Evolutionary conservation across 225 moss, liverwort and hornwort species (phyloP).

Genomic region (Antitrichia curtipendula): DNA sequence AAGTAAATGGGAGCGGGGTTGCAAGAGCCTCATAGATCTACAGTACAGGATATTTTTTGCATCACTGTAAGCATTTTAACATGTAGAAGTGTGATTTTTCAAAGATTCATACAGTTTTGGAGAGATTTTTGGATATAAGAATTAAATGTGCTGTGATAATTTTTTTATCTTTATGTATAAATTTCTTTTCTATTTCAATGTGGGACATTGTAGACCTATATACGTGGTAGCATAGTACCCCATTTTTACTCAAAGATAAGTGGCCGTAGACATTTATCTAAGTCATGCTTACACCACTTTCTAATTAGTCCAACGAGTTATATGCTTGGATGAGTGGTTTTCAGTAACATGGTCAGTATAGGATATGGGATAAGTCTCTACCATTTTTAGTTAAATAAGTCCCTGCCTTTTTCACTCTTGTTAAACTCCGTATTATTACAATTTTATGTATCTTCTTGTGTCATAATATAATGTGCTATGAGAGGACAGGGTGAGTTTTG

Average conservation of each 20-base stretch:
- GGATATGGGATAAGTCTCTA: not conserved
- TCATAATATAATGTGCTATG: not conserved
- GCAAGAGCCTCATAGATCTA: not conserved
- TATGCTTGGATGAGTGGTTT: not conserved
- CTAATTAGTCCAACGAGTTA: not conserved
- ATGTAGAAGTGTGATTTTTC: not conserved
- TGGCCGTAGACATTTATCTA: not conserved
- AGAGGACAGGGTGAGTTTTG: not conserved
- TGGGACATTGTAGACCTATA: not conserved
- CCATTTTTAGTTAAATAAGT: not conserved
- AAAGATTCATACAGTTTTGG: not conserved
- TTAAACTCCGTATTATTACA: not conserved
- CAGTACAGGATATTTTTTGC: not conserved
- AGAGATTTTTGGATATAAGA: not conserved
- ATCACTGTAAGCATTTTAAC: not conserved
- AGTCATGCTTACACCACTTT: not conserved
- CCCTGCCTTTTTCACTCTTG: not conserved
- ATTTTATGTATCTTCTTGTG: not conserved
- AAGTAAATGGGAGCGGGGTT: not conserved
- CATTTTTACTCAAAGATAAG: not conserved
- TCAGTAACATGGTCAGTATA: not conserved
- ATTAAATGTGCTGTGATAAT: not conserved
- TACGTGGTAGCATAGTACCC: not conserved
- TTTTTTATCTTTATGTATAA: not conserved
- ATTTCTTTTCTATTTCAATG: not conserved